These are phyloP conservation scores for Caryopteris hybrid DNA, from an alignment of 305 asterid species.

Conservation along the genomic window DNA sequence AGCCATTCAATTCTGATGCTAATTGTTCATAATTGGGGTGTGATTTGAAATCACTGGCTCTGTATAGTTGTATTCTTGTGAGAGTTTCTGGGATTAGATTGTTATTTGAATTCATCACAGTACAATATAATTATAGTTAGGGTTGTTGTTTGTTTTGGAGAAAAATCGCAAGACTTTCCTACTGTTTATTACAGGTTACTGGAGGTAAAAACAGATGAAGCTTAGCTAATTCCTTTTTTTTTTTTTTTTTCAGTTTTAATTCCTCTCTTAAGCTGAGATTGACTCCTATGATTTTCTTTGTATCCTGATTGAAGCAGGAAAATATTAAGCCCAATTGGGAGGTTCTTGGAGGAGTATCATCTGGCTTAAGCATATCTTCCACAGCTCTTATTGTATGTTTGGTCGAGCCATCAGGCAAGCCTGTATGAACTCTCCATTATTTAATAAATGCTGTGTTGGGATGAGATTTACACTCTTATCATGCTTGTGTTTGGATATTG, in stretches of 20 bases:
- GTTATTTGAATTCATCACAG: not conserved
- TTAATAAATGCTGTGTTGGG: not conserved
- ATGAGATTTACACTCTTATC: not conserved
- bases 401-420: not conserved
- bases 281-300: not conserved
- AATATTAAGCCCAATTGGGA: constrained; percentile 1
- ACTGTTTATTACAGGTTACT: not conserved
- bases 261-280: not conserved
- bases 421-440: not conserved
- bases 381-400: not conserved
- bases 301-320: constrained; percentile 8
- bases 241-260: not conserved
- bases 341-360: not conserved
- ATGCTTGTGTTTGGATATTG: not conserved
- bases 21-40: not conserved
- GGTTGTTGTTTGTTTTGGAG: not conserved
- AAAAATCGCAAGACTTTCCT: not conserved
- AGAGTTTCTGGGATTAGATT: not conserved
- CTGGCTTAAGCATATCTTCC: not conserved
- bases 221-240: not conserved
- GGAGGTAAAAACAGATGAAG: not conserved
- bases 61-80: not conserved
- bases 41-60: not conserved
- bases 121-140: not conserved
- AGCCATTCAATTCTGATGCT: not conserved